Conservation (phyloP, 345 rosid genomes). For the Barbarea vulgaris region DNA sequence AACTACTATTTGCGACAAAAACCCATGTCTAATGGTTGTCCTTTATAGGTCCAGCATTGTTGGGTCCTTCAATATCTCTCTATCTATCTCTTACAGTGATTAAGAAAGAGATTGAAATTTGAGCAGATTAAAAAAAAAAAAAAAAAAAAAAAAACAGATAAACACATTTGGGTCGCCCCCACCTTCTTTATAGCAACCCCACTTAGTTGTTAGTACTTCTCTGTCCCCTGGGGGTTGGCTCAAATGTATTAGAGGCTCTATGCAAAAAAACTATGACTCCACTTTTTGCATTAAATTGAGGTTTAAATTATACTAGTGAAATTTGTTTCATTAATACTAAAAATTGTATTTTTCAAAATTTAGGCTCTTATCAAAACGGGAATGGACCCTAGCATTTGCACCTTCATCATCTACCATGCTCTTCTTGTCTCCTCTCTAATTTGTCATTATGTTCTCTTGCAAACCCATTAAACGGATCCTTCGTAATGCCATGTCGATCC, state of each 20-base stretch:
- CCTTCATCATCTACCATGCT: no score
- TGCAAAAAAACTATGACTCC: not conserved
- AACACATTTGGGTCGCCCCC: constrained; percentile 28
- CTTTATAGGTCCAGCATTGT: constrained; percentile 25
- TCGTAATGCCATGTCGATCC: no score
- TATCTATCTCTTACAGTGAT: not conserved
- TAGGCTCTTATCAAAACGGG: no score
- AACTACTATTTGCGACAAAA: constrained; percentile 34
- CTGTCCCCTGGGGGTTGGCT: constrained; percentile 12
- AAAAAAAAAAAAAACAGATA: no score
- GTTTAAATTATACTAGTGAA: not conserved
- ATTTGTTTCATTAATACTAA: not conserved
- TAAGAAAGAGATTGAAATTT: constrained; percentile 23
- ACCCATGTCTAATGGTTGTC: constrained; percentile 34
- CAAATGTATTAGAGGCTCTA: constrained; percentile 7
- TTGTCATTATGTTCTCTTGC: no score
- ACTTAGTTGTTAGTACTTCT: constrained; percentile 19
- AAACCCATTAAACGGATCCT: no score
- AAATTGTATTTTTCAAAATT: not conserved
- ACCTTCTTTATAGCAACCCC: constrained; percentile 26
- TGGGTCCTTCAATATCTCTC: constrained; percentile 29
- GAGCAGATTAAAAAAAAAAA: no score
- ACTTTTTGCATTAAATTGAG: not conserved
- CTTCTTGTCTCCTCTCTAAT: no score
- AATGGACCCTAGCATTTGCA: no score